These are phyloP conservation scores for Saccharomycopsis synnaedendra DNA, from an alignment of 805 yeast species.

Conservation along the genomic window DNA sequence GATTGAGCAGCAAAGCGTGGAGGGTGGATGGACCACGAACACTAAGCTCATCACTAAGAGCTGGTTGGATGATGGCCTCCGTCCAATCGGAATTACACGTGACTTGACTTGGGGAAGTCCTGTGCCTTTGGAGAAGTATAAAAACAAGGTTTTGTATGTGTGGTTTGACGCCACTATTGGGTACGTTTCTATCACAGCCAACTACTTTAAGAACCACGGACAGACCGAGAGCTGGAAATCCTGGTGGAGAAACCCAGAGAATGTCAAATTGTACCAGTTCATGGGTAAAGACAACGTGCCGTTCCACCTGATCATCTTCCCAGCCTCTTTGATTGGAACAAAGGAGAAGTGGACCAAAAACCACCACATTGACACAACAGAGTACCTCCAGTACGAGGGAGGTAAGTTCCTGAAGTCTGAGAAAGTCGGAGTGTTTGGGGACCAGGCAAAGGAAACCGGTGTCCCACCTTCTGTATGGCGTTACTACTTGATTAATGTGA, in stretches of 20 bases:
- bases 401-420: conserved; percentile 98
- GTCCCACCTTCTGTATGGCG: conserved; percentile 93
- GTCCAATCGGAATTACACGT: conserved; percentile 93
- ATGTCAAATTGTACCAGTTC: conserved; percentile 84
- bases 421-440: conserved; percentile 96
- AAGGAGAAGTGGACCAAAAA: conserved; percentile 81
- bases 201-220: conserved; percentile 45
- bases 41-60: conserved; percentile 79
- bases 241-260: conserved; percentile 95
- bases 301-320: conserved; percentile 97
- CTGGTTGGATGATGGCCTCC: conserved; percentile 90
- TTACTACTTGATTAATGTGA: conserved; percentile 80
- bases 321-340: conserved; percentile 85
- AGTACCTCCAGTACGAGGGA: conserved; percentile 93
- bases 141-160: conserved; percentile 87
- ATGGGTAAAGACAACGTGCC: conserved; percentile 99
- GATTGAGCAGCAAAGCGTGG: conserved; percentile 53
- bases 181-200: conserved; percentile 91
- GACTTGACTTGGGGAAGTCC: conserved; percentile 98
- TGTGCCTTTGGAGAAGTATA: conserved; percentile 80
- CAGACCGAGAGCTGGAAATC: conserved; percentile 45
- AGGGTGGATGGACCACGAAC: conserved; percentile 89
- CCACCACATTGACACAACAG: conserved; percentile 88
- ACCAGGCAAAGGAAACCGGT: conserved; percentile 91
- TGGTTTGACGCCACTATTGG: conserved; percentile 99